Percentiles rank a stretch among this genome's conserved stretches.
Conservation (phyloP, 1,139 yeast species). For the Magnusiomyces tetraspermus region DNA sequence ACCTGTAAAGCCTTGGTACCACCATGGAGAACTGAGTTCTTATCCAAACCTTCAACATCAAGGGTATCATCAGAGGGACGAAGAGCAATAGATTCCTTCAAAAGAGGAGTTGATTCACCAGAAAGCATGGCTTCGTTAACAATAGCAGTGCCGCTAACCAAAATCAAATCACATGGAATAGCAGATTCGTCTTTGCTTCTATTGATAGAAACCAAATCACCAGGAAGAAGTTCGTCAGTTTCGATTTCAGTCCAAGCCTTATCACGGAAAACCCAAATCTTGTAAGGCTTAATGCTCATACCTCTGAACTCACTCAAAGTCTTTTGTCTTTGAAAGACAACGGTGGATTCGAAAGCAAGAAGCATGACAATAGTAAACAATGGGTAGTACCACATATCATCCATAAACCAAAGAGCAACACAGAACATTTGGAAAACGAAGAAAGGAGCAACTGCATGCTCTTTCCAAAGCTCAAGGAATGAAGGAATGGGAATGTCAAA, state of each 20-base stretch:
- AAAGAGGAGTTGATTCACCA: slow-evolving; percentile 94
- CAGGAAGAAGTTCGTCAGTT: slow-evolving; percentile 77
- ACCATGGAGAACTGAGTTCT: slow-evolving; percentile 84
- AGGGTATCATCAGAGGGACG: slow-evolving; percentile 65
- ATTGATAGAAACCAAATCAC: slow-evolving; percentile 79
- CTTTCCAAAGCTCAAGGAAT: slow-evolving; percentile 81
- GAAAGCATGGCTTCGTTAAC: slow-evolving; percentile 97
- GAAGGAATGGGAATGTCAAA: slow-evolving; percentile 96
- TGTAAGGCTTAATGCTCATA: slow-evolving; percentile 93
- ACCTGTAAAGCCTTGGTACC: slow-evolving; percentile 96
- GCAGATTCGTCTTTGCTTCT: slow-evolving; percentile 90
- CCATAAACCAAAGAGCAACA: slow-evolving; percentile 92
- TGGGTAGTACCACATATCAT: slow-evolving; percentile 95
- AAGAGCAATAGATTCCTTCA: slow-evolving; percentile 80
- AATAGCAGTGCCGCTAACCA: slow-evolving; percentile 81
- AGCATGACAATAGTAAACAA: slow-evolving; percentile 86
- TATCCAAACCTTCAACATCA: slow-evolving; percentile 75
- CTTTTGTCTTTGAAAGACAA: slow-evolving; percentile 83
- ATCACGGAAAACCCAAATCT: slow-evolving; percentile 63
- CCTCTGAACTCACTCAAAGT: slow-evolving; percentile 93
- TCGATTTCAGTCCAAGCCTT: slow-evolving; percentile 58
- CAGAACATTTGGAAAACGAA: slow-evolving; percentile 94
- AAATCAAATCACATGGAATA: slow-evolving; percentile 87
- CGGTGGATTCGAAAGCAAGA: slow-evolving; percentile 85
- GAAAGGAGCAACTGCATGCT: slow-evolving; percentile 97